Evolutionary conservation across 495 filamentous ascomycete species (phyloP).

Genomic region (Opeltia flavorubescens): DNA sequence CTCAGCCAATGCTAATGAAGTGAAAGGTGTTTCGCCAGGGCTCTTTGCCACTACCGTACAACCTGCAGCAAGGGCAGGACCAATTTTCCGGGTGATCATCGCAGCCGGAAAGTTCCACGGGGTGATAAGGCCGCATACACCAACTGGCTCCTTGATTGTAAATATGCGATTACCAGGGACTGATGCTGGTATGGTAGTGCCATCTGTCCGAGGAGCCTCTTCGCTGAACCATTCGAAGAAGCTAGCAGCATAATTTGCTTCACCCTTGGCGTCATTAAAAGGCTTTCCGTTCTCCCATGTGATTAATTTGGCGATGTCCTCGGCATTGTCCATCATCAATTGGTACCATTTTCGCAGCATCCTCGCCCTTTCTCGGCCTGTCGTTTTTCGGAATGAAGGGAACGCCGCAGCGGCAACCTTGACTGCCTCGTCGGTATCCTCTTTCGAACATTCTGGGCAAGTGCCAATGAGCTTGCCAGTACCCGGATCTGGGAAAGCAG

Average conservation of each 20-base stretch:
- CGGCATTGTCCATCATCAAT: conserved; percentile 70
- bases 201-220: conserved; percentile 56
- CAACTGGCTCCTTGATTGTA: conserved; percentile 75
- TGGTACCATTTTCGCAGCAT: conserved; percentile 86
- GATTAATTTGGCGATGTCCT: conserved; percentile 80
- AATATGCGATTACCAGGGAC: conserved; percentile 59
- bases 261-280: conserved; percentile 51
- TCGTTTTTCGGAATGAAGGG: conserved; percentile 55
- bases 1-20: conserved; percentile 67
- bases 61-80: conserved; percentile 66
- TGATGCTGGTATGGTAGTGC: conserved; percentile 60
- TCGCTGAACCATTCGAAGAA: conserved; percentile 74
- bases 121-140: conserved; percentile 89
- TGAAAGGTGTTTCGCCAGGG: conserved; percentile 76
- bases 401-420: conserved; percentile 62
- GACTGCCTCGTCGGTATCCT: conserved; percentile 69
- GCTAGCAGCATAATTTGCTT: conserved; percentile 55
- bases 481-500: conserved; percentile 50
- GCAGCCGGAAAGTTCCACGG: conserved; percentile 94
- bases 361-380: conserved; percentile 67
- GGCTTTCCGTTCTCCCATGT: conserved; percentile 76
- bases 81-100: conserved; percentile 85
- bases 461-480: conserved; percentile 67
- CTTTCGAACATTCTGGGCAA: conserved; percentile 63
- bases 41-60: conserved; percentile 81